Evolutionary conservation across 495 filamentous ascomycete genomes (phyloP).

Genomic region (Podospora bellae-mahoneyi): DNA sequence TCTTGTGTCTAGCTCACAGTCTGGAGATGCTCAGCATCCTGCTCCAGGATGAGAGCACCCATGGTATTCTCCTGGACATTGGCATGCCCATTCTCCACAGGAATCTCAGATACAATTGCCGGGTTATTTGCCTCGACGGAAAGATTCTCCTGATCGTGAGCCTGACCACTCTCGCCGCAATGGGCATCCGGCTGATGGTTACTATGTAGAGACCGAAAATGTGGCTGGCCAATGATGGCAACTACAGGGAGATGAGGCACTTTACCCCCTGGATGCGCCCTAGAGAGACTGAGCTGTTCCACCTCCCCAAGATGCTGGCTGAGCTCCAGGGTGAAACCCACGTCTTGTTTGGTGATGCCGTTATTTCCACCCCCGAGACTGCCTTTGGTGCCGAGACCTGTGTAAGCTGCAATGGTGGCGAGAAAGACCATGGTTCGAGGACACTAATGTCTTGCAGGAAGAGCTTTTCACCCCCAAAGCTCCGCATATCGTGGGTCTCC

Average conservation of each 20-base stretch:
- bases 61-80: constrained; percentile 78
- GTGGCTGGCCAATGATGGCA: constrained; percentile 76
- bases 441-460: constrained; percentile 38
- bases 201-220: constrained; percentile 62
- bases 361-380: constrained; percentile 70
- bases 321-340: constrained; percentile 57
- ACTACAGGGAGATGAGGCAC: constrained; percentile 67
- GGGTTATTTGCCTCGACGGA: constrained; percentile 57
- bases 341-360: constrained; percentile 72
- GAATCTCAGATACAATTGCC: constrained; percentile 69
- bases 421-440: not conserved
- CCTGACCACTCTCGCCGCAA: not conserved
- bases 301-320: constrained; percentile 63
- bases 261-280: constrained; percentile 50
- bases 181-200: not conserved
- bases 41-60: constrained; percentile 58
- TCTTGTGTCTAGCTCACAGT: constrained; percentile 46
- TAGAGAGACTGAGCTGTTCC: constrained; percentile 62
- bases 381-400: constrained; percentile 71
- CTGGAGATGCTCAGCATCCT: constrained; percentile 70
- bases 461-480: constrained; percentile 69
- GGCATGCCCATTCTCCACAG: constrained; percentile 67
- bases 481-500: constrained; percentile 39
- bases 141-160: constrained; percentile 64
- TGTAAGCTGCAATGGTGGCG: not conserved